A percentile compares a stretch with the other conserved stretches of the same genome.
Evolutionary conservation across 2,329 filamentous ascomycete species (phyloP).

Genomic region (Grosmannia huntii): DNA sequence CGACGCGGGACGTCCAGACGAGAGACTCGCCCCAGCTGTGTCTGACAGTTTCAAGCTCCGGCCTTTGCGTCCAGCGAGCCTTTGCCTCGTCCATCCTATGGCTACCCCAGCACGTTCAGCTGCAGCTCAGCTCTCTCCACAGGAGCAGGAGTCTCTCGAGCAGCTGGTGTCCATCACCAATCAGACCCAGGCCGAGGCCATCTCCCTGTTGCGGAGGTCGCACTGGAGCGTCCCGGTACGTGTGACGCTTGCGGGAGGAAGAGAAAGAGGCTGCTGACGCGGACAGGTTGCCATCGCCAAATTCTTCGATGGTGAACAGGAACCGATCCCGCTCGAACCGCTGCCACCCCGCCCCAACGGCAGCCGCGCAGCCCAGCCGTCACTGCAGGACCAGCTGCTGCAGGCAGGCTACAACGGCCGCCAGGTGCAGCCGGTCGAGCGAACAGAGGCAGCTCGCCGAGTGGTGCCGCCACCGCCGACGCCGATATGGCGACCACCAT

Average conservation of each 20-base stretch:
- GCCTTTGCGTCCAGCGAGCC: not conserved
- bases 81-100: not conserved
- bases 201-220: slow-evolving; percentile 68
- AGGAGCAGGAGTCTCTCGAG: slow-evolving; percentile 72
- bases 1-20: too few species aligned
- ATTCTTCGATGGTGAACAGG: slow-evolving; percentile 92
- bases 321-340: slow-evolving; percentile 54
- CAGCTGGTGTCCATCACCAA: slow-evolving; percentile 83
- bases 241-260: too few species aligned
- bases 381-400: not conserved
- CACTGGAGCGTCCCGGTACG: slow-evolving; percentile 89
- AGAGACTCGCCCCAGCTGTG: not conserved
- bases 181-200: slow-evolving; percentile 62
- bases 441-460: slow-evolving; percentile 61
- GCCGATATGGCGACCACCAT: slow-evolving; percentile 51
- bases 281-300: slow-evolving; percentile 82
- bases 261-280: not conserved
- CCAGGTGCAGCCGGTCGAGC: slow-evolving; percentile 10
- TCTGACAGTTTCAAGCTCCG: not conserved
- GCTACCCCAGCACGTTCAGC: not conserved
- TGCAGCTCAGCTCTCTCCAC: slow-evolving; percentile 43
- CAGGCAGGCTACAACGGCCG: not conserved
- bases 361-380: not conserved
- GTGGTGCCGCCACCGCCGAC: slow-evolving; percentile 67
- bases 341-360: slow-evolving; percentile 17